Percentiles rank a stretch among this genome's conserved stretches.
Evolutionary conservation across 163 green algal genomes (phyloP).

Genomic region (Chlorella variabilis): DNA sequence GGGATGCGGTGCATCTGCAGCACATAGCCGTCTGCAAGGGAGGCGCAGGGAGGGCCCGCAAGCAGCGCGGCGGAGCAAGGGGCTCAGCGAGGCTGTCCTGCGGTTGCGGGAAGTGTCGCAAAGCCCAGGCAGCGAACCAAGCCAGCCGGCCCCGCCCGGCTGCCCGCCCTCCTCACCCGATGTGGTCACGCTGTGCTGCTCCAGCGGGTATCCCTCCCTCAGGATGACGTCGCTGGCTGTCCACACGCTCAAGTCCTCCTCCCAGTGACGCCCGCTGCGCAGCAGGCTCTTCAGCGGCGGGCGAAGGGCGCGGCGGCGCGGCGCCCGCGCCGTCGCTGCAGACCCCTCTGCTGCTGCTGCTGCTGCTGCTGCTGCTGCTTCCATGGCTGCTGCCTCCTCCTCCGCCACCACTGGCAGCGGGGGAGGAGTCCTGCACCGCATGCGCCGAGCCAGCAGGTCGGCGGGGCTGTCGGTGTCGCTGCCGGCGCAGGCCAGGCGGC

Average conservation of each 20-base stretch:
- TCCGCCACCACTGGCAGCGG: not conserved
- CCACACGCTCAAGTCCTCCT: constrained; percentile 40
- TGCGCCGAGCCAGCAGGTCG: constrained; percentile 1
- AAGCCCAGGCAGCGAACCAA: too few species aligned
- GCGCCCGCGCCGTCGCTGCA: not conserved
- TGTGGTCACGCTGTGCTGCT: constrained; percentile 86
- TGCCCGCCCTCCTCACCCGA: not conserved
- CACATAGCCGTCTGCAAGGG: constrained; percentile 74
- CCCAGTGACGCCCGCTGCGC: constrained; percentile 37
- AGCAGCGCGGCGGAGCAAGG: too few species aligned
- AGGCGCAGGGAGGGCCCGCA: not conserved
- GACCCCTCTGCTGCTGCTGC: not conserved
- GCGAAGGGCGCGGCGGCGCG: not conserved
- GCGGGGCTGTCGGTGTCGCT: constrained; percentile 2
- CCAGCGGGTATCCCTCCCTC: constrained; percentile 83
- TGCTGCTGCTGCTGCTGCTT: not conserved
- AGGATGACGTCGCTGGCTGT: constrained; percentile 71
- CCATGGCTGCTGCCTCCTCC: not conserved
- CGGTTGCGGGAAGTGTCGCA: too few species aligned
- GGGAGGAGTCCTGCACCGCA: not conserved
- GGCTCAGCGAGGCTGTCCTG: too few species aligned
- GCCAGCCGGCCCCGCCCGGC: too few species aligned
- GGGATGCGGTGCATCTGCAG: constrained; percentile 82
- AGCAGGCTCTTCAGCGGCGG: constrained; percentile 31
- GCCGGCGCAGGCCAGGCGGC: not conserved